Conservation (phyloP, 148 eudicot genomes). For the Rhododendron simsii region DNA sequence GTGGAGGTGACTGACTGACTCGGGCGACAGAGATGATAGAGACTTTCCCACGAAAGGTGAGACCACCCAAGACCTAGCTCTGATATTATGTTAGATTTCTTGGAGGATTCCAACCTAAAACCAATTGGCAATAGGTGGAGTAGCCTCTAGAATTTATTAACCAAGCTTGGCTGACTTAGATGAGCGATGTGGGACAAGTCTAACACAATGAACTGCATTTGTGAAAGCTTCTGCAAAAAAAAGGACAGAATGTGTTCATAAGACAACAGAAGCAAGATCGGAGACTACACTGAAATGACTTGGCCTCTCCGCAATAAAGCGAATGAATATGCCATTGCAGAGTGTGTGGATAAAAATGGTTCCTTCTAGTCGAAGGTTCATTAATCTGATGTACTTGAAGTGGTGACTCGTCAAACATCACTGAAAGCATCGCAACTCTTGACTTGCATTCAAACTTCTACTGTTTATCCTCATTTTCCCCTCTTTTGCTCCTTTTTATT, state of each 20-base stretch:
- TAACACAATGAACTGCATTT: no score
- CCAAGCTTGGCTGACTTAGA: no score
- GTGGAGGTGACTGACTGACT: no score
- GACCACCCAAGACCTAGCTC: no score
- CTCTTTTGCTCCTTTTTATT: background rate
- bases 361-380: background rate
- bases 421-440: background rate
- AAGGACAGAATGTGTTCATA: background rate
- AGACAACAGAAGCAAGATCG: background rate
- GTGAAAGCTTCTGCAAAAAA: background rate
- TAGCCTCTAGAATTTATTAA: no score
- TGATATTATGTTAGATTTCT: no score
- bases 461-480: background rate
- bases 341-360: background rate
- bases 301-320: background rate
- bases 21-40: no score
- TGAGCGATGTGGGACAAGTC: no score
- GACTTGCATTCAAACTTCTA: background rate
- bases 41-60: no score
- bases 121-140: no score
- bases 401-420: background rate
- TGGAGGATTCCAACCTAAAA: no score
- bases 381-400: background rate
- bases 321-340: background rate
- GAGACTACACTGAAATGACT: background rate